Percentiles rank a stretch among this genome's conserved stretches.
These are phyloP conservation scores for Lumnitzera littorea DNA, from an alignment of 345 rosid genomes.

Conservation along the genomic window DNA sequence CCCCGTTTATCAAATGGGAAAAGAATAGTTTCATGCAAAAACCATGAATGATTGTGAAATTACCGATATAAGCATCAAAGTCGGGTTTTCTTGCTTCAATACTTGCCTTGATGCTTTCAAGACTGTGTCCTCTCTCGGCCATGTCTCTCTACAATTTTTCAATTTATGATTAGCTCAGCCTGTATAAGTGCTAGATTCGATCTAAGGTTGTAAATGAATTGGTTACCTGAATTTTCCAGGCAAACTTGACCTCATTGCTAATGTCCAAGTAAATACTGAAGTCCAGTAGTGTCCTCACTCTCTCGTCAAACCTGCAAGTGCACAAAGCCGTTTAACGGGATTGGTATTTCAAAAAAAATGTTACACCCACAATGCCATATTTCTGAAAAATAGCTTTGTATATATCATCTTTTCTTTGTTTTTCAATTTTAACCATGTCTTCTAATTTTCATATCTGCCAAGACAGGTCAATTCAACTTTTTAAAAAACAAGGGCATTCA, in stretches of 20 bases:
- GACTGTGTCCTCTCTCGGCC: conserved; percentile 99
- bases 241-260: conserved; percentile 94
- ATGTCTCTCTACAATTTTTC: conserved; percentile 66
- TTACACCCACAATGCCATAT: no score
- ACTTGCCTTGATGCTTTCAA: conserved; percentile 96
- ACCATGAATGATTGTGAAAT: no score
- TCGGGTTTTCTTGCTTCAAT: conserved; percentile 95
- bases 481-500: no score
- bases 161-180: no score
- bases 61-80: conserved; percentile 96
- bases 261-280: conserved; percentile 96
- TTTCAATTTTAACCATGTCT: no score
- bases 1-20: background rate
- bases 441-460: no score
- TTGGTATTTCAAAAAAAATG: no score
- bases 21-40: background rate
- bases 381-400: no score
- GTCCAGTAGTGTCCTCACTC: conserved; percentile 84
- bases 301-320: conserved; percentile 60
- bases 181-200: no score
- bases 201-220: background rate
- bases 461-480: no score
- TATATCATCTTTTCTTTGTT: no score
- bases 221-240: conserved; percentile 59
- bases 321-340: background rate